phyloP scores from a whole-genome alignment of 139 green algal genomes.

The Chlorella ohadii region DNA sequence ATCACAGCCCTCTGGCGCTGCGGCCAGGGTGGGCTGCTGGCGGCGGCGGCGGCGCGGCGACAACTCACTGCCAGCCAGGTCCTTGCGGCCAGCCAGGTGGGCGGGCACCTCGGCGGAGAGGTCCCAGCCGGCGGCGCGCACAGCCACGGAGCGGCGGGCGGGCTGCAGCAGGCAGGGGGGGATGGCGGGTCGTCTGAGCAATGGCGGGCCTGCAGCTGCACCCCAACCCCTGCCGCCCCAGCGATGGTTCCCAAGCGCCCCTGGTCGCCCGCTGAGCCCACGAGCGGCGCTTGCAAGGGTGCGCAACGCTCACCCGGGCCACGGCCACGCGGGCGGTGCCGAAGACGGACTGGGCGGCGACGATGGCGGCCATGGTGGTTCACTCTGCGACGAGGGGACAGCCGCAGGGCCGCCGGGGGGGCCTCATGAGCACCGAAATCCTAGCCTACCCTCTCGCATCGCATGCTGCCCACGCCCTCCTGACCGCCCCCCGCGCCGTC shows the following conservation, averaged over 20 bases:
- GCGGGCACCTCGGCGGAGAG: conserved; percentile 26
- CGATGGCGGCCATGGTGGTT: too few relatives aligned
- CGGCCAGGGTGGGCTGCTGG: neutral
- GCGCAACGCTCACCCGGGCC: too few relatives aligned
- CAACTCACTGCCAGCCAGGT: conserved; percentile 30
- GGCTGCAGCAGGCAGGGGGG: conserved; percentile 4
- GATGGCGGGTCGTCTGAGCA: neutral
- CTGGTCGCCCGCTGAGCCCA: too few relatives aligned
- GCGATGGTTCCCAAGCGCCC: neutral
- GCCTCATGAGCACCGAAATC: too few relatives aligned
- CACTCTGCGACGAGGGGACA: too few relatives aligned
- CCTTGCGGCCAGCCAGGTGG: conserved; percentile 34
- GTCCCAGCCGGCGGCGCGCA: conserved; percentile 32
- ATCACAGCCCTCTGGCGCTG: neutral
- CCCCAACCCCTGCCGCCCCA: neutral
- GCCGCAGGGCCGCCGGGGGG: too few relatives aligned
- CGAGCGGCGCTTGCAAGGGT: too few relatives aligned
- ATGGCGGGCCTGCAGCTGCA: neutral
- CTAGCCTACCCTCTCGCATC: too few relatives aligned
- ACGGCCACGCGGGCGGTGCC: too few relatives aligned
- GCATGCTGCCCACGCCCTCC: neutral
- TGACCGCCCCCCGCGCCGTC: neutral
- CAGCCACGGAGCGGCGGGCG: conserved; percentile 31
- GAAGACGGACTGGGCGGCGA: too few relatives aligned
- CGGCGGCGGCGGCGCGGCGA: neutral